A percentile compares a stretch with the other conserved stretches of the same genome.
Evolutionary conservation across 768 basidiomycete species (phyloP).

Genomic region (Royoungia palumana): DNA sequence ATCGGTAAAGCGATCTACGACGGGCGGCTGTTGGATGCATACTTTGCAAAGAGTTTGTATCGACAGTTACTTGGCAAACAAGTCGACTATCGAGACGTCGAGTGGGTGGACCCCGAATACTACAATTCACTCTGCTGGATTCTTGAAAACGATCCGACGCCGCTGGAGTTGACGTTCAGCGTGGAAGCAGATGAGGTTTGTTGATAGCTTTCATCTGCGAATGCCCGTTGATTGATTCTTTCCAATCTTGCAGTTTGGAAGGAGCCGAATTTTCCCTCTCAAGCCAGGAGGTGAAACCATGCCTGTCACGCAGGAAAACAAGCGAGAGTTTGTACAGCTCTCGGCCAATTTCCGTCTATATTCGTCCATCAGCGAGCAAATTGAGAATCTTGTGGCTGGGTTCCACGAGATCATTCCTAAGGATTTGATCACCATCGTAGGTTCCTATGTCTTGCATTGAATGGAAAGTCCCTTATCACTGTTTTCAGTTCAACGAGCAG

Average conservation of each 20-base stretch:
- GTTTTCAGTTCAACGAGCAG: conserved; percentile 84
- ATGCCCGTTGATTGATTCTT: not conserved
- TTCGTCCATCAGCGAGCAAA: conserved; percentile 94
- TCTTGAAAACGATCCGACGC: conserved; percentile 89
- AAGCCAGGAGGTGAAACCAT: conserved; percentile 82
- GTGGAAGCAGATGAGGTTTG: conserved; percentile 89
- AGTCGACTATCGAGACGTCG: conserved; percentile 93
- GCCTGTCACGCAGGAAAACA: conserved; percentile 95
- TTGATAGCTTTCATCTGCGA: not conserved
- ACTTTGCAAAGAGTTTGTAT: conserved; percentile 96
- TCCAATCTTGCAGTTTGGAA: conserved; percentile 66
- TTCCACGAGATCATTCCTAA: conserved; percentile 99
- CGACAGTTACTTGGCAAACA: conserved; percentile 91
- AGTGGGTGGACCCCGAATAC: conserved; percentile 98
- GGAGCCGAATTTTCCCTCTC: conserved; percentile 81
- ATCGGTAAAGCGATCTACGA: conserved; percentile 99
- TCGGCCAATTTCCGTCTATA: conserved; percentile 93
- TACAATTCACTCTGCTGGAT: conserved; percentile 99
- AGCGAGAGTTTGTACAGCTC: conserved; percentile 91
- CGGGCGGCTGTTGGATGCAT: conserved; percentile 92
- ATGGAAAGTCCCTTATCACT: conserved; percentile 5
- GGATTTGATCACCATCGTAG: conserved; percentile 87
- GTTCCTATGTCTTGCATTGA: conserved; percentile 26
- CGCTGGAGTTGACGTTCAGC: conserved; percentile 87
- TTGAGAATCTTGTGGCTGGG: conserved; percentile 82